These are phyloP conservation scores for Adansonia grandidieri DNA, from an alignment of 441 rosid species.

Conservation along the genomic window DNA sequence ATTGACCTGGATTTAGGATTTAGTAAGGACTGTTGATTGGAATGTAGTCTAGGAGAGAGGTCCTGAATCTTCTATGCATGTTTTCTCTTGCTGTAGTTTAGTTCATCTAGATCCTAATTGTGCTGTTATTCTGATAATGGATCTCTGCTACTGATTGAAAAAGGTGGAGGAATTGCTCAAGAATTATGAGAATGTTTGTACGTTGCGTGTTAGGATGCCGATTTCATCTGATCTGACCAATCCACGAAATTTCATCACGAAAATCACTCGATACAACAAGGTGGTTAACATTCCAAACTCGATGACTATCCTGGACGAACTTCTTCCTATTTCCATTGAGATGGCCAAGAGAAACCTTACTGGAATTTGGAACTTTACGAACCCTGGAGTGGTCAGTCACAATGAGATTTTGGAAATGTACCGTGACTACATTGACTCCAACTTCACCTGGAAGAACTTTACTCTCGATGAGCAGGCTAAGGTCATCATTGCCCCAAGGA, in stretches of 20 bases:
- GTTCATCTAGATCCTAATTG: slow-evolving; percentile 5
- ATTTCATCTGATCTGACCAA: slow-evolving; percentile 17
- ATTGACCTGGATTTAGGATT: neutral
- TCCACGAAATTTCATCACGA: slow-evolving; percentile 16
- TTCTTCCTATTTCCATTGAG: slow-evolving; percentile 31
- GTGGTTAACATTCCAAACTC: slow-evolving; percentile 19
- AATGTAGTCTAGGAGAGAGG: neutral
- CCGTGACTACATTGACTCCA: slow-evolving; percentile 61
- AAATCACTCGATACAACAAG: slow-evolving; percentile 19
- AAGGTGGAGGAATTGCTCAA: slow-evolving; percentile 56
- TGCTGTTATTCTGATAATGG: neutral
- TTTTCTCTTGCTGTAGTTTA: neutral
- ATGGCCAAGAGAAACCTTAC: slow-evolving; percentile 95
- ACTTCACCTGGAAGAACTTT: slow-evolving; percentile 83
- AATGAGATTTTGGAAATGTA: slow-evolving; percentile 91
- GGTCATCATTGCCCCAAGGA: slow-evolving; percentile 86
- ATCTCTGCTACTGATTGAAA: slow-evolving; percentile 20
- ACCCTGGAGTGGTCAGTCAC: slow-evolving; percentile 89
- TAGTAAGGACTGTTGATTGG: neutral
- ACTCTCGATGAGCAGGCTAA: slow-evolving; percentile 87
- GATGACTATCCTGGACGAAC: slow-evolving; percentile 20
- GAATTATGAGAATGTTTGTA: slow-evolving; percentile 17
- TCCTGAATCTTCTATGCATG: neutral
- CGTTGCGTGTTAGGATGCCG: slow-evolving; percentile 22
- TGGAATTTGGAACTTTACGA: slow-evolving; percentile 89